A percentile compares a stretch with the other conserved stretches of the same genome.
Evolutionary conservation across 805 yeast genomes (phyloP).

Genomic region (Pichia occidentalis): DNA sequence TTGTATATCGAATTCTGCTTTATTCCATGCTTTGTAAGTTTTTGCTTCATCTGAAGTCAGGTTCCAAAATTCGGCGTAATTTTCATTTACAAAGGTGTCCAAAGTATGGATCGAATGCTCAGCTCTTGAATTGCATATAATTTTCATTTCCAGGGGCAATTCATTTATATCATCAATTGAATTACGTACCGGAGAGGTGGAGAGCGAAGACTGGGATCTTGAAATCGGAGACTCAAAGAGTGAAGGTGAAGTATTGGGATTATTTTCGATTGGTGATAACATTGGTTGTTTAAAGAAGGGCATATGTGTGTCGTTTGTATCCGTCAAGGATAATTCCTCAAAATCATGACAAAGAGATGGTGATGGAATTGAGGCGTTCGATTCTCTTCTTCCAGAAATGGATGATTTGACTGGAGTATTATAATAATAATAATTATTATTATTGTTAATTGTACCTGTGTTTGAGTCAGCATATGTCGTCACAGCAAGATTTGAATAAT

Average conservation of each 20-base stretch:
- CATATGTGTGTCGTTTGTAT: not conserved
- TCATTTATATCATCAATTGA: not conserved
- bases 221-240: slow-evolving; percentile 1
- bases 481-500: no score
- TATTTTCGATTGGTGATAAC: slow-evolving; percentile 9
- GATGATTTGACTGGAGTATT: no score
- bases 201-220: not conserved
- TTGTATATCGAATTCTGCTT: slow-evolving; percentile 25
- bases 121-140: slow-evolving; percentile 26
- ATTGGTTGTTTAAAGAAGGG: slow-evolving; percentile 11
- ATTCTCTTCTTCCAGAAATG: no score
- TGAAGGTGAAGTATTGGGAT: no score
- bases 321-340: slow-evolving; percentile 1
- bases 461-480: no score
- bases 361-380: no score
- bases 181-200: not conserved
- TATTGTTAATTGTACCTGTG: no score
- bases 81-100: slow-evolving; percentile 20
- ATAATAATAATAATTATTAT: no score
- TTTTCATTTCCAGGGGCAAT: slow-evolving; percentile 20
- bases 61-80: slow-evolving; percentile 27
- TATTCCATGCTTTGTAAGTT: slow-evolving; percentile 22
- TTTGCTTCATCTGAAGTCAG: slow-evolving; percentile 21
- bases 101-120: slow-evolving; percentile 18
- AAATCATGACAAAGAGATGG: slow-evolving; percentile 1